phyloP scores from a whole-genome alignment of 176 grass and related monocot genomes.

The Eleusine indica region DNA sequence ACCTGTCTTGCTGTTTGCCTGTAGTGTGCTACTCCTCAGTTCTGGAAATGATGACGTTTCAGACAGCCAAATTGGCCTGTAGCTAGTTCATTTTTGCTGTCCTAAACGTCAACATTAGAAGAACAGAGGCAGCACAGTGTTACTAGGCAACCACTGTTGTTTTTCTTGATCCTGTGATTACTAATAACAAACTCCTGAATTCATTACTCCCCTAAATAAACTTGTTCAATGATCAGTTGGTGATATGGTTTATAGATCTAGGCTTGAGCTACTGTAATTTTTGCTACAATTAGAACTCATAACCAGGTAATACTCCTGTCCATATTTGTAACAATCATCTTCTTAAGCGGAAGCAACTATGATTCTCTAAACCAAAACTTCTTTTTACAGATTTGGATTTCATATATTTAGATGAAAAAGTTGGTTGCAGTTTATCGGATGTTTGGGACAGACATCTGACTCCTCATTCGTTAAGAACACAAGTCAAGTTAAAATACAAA shows the following conservation, averaged over 20 bases:
- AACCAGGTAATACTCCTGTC: neutral
- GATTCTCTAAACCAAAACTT: neutral
- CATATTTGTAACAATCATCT: neutral
- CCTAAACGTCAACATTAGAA: too few relatives aligned
- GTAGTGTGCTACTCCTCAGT: neutral
- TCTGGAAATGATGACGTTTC: too few relatives aligned
- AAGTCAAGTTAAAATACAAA: too few relatives aligned
- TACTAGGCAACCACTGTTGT: neutral
- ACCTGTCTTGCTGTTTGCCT: neutral
- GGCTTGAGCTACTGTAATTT: neutral
- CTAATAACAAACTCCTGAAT: neutral
- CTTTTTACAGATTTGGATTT: neutral
- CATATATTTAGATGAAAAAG: neutral
- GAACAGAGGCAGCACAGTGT: neutral
- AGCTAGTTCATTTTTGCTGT: too few relatives aligned
- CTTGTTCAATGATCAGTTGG: neutral
- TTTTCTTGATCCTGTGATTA: neutral
- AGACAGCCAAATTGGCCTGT: too few relatives aligned
- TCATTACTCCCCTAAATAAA: neutral
- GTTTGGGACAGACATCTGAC: neutral
- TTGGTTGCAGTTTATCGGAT: neutral
- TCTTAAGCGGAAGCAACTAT: neutral
- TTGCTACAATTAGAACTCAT: neutral
- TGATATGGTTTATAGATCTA: neutral
- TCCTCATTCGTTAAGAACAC: neutral